Conservation (phyloP, 495 filamentous ascomycete species). For the Cryomyces antarcticus region DNA sequence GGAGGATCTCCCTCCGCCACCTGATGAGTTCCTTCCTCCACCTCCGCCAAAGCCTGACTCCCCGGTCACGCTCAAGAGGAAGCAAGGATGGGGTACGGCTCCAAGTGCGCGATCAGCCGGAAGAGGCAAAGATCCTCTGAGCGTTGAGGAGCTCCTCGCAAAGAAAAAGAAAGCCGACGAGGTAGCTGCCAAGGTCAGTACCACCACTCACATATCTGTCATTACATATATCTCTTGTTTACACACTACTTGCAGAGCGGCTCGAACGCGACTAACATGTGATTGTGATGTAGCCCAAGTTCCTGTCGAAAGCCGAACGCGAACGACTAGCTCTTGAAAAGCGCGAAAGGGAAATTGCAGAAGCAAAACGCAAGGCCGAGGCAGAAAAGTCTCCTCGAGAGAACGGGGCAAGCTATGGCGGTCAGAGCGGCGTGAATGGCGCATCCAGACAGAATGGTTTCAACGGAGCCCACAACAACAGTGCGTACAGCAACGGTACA, state of each 20-base stretch:
- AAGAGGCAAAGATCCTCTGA: conserved; percentile 32
- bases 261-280: conserved; percentile 11
- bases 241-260: conserved; percentile 10
- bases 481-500: conserved; percentile 6
- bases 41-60: conserved; percentile 42
- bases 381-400: conserved; percentile 14
- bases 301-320: conserved; percentile 73
- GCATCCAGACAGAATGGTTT: conserved; percentile 8
- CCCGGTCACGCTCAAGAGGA: conserved; percentile 25
- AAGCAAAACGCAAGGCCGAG: conserved; percentile 35
- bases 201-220: not conserved
- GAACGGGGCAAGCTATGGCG: too few species aligned
- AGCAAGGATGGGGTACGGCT: conserved; percentile 32
- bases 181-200: conserved; percentile 47
- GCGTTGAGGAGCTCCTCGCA: conserved; percentile 55
- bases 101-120: conserved; percentile 4
- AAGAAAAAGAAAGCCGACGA: conserved; percentile 67
- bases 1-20: conserved; percentile 20
- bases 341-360: conserved; percentile 64
- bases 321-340: conserved; percentile 76
- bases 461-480: conserved; percentile 1
- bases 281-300: conserved; percentile 48
- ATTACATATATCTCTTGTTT: conserved; percentile 5
- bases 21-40: conserved; percentile 22
- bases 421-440: conserved; percentile 15